phyloP scores from a whole-genome alignment of 2,329 filamentous ascomycete species.

The Alternaria angustiovoidea region DNA sequence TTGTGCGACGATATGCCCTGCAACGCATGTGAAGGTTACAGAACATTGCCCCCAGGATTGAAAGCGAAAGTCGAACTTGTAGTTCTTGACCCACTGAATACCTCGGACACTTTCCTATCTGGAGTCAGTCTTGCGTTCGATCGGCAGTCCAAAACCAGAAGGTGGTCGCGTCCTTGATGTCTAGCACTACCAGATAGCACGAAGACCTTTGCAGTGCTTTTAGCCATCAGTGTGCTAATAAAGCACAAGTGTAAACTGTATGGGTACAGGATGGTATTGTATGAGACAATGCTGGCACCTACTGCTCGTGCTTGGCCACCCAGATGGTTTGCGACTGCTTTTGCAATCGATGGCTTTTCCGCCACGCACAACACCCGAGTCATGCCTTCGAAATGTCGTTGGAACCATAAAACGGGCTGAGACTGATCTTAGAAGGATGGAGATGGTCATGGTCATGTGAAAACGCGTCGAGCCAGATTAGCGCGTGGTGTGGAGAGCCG shows the following conservation, averaged over 20 bases:
- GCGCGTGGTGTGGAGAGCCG: slow-evolving; percentile 30
- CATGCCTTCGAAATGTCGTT: slow-evolving; percentile 29
- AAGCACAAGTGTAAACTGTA: not conserved
- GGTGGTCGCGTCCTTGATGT: not conserved
- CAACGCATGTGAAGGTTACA: slow-evolving; percentile 93
- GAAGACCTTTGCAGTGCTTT: not conserved
- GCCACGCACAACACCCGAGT: slow-evolving; percentile 76
- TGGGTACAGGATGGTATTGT: not conserved
- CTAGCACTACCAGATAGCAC: not conserved
- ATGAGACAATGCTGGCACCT: slow-evolving; percentile 16
- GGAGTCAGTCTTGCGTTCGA: slow-evolving; percentile 16
- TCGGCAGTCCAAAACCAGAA: not conserved
- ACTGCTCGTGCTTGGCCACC: slow-evolving; percentile 81
- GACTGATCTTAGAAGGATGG: not conserved
- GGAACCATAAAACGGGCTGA: slow-evolving; percentile 15
- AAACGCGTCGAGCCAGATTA: slow-evolving; percentile 38
- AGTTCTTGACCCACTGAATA: slow-evolving; percentile 89
- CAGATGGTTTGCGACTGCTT: slow-evolving; percentile 89
- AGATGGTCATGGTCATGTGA: slow-evolving; percentile 43
- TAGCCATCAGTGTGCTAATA: not conserved
- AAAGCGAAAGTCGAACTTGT: slow-evolving; percentile 90
- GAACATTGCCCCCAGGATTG: slow-evolving; percentile 80
- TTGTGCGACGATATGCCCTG: slow-evolving; percentile 83
- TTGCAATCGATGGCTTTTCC: slow-evolving; percentile 94
- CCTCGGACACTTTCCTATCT: slow-evolving; percentile 70